Conservation (phyloP, 2,329 filamentous ascomycete species). For the Fusarium sp. region DNA sequence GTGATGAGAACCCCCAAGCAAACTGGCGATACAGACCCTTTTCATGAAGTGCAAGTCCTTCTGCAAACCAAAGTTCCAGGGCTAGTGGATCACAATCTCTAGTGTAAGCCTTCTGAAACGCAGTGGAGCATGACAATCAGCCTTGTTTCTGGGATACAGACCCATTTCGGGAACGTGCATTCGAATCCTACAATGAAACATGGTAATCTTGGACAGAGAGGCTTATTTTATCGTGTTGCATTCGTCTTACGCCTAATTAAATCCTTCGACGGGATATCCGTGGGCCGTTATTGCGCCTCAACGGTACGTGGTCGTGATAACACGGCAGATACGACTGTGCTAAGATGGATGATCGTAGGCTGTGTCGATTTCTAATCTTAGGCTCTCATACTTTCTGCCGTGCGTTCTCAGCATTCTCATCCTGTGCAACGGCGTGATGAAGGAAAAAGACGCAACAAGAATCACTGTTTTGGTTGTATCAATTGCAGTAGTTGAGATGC, state of each 20-base stretch:
- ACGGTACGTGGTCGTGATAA: background rate
- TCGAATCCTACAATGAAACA: constrained; percentile 1
- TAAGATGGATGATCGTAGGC: accelerated
- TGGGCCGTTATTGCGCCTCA: background rate
- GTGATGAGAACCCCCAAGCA: background rate
- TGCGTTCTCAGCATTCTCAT: background rate
- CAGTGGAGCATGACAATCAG: background rate
- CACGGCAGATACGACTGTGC: background rate
- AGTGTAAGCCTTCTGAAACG: constrained; percentile 17
- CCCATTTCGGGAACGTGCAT: background rate
- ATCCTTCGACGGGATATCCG: background rate
- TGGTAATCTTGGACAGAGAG: background rate
- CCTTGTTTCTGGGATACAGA: background rate
- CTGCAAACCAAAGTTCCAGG: background rate
- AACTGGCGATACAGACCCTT: background rate
- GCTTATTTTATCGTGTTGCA: background rate
- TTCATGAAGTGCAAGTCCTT: background rate
- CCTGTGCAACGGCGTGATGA: too few species aligned
- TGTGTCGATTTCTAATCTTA: background rate
- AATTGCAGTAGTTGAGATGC: background rate
- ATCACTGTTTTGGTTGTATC: too few species aligned
- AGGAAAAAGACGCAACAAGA: too few species aligned
- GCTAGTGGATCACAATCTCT: constrained; percentile 3
- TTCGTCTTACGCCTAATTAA: background rate
- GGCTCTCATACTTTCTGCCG: accelerated